These are phyloP conservation scores for Camelina laxa DNA, from an alignment of 345 rosid genomes.

Conservation along the genomic window DNA sequence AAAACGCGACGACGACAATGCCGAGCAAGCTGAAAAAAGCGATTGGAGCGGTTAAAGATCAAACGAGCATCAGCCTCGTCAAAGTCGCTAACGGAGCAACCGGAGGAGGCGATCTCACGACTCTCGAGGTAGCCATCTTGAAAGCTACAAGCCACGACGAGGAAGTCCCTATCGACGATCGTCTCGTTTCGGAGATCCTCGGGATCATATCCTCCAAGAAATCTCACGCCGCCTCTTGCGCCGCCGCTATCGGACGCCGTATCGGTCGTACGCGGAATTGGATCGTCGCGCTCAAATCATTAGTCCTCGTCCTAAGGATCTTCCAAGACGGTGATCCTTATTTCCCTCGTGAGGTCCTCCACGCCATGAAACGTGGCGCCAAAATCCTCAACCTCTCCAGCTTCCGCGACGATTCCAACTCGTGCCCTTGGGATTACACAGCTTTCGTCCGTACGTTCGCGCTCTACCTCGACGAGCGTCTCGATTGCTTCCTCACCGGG, in stretches of 20 bases:
- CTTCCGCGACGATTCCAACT: conserved; percentile 70
- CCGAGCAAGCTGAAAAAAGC: conserved; percentile 90
- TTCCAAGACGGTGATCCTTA: conserved; percentile 83
- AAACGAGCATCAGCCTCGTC: conserved; percentile 87
- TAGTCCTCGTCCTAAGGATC: conserved; percentile 71
- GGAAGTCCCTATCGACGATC: conserved; percentile 69
- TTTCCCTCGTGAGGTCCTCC: conserved; percentile 76
- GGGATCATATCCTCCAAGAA: conserved; percentile 57
- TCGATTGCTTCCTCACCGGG: conserved; percentile 72
- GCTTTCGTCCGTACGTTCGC: conserved; percentile 69
- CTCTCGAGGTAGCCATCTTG: conserved; percentile 71
- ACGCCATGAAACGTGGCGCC: conserved; percentile 75
- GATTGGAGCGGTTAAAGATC: conserved; percentile 85
- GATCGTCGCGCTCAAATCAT: conserved; percentile 83
- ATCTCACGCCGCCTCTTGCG: conserved; percentile 62
- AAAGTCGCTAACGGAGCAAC: conserved; percentile 68
- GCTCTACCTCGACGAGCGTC: conserved; percentile 68
- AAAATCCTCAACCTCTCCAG: conserved; percentile 71
- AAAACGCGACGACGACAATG: conserved; percentile 48
- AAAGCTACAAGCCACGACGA: conserved; percentile 81
- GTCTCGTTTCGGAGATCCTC: conserved; percentile 61
- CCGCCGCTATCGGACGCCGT: conserved; percentile 62
- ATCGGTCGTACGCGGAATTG: conserved; percentile 75
- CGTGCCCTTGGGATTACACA: conserved; percentile 79
- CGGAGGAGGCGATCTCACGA: conserved; percentile 37